phyloP scores from a whole-genome alignment of 176 grass and related monocot species.

The Leersia perrieri region DNA sequence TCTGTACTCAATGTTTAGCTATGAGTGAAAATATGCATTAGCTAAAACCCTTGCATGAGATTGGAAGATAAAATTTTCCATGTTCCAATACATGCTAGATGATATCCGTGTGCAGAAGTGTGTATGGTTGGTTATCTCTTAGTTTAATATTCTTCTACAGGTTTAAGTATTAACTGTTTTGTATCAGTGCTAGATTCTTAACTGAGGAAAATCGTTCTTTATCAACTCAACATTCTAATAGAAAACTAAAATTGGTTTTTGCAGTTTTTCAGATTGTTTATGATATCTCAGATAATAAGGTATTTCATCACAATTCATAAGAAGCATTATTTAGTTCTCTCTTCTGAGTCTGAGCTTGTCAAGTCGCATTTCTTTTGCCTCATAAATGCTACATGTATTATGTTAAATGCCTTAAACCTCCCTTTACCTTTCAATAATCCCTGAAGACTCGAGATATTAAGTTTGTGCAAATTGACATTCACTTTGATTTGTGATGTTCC shows the following conservation, averaged over 20 bases:
- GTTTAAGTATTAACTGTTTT: background rate
- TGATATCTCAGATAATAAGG: constrained; percentile 7
- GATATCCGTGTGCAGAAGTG: background rate
- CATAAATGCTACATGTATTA: background rate
- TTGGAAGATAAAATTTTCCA: background rate
- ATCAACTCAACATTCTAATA: background rate
- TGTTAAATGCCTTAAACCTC: background rate
- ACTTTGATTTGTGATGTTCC: background rate
- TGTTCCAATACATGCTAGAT: background rate
- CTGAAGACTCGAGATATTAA: background rate
- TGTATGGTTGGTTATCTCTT: background rate
- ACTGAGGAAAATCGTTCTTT: background rate
- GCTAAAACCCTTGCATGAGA: background rate
- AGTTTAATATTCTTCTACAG: background rate
- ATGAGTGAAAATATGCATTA: background rate
- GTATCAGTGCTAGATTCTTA: background rate
- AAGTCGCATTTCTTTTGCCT: background rate
- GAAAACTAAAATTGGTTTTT: background rate
- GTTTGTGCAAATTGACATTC: background rate
- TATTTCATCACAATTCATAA: background rate
- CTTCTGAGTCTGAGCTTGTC: background rate
- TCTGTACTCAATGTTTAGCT: background rate
- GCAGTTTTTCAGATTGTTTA: background rate
- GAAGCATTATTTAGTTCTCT: background rate
- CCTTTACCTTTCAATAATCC: background rate